phyloP scores from a whole-genome alignment of 139 green algal genomes.

The Yamagishiella unicocca region DNA sequence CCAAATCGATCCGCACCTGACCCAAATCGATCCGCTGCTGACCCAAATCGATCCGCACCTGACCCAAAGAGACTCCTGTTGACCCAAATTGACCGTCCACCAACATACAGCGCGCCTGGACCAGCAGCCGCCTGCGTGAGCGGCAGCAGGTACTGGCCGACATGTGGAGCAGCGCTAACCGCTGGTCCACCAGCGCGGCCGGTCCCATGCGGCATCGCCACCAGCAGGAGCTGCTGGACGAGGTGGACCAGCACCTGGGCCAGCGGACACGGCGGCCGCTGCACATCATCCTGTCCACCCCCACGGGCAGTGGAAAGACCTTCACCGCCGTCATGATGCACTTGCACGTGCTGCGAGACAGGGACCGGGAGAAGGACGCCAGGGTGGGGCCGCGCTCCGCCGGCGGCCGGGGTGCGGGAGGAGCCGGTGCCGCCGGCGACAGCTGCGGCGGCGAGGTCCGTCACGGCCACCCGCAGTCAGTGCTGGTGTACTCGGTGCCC shows the following conservation, averaged over 20 bases:
- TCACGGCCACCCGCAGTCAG: conserved; percentile 36
- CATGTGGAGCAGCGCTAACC: conserved; percentile 47
- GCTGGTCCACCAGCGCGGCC: not conserved
- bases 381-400: not conserved
- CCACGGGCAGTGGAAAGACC: conserved; percentile 68
- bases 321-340: conserved; percentile 70
- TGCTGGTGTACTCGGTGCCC: conserved; percentile 70
- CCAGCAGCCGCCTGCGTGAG: not conserved
- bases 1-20: no score
- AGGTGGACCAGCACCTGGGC: conserved; percentile 55
- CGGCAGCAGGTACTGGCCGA: conserved; percentile 12
- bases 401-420: not conserved
- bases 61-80: no score
- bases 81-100: no score
- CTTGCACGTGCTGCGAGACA: conserved; percentile 54
- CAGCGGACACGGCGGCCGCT: not conserved
- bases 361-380: not conserved
- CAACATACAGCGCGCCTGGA: not conserved
- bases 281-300: conserved; percentile 65
- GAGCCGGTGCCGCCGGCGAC: not conserved
- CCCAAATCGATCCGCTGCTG: no score
- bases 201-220: conserved; percentile 60
- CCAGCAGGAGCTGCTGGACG: conserved; percentile 65
- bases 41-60: no score
- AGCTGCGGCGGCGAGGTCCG: not conserved